Evolutionary conservation across 768 basidiomycete genomes (phyloP).

Genomic region (Psilocybe sp.): DNA sequence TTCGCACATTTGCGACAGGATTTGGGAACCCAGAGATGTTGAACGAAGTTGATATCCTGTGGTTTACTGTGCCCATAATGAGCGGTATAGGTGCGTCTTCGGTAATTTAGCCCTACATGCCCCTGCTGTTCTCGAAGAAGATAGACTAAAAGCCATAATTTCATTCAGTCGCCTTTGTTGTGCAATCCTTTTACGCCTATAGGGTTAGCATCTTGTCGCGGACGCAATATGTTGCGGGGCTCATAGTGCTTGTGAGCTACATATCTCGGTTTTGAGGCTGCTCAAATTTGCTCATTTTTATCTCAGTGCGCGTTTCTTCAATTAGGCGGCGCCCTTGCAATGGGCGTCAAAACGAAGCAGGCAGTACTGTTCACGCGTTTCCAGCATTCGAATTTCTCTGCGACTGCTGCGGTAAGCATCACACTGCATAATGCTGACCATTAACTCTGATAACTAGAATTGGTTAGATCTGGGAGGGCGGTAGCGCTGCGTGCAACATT

Average conservation of each 20-base stretch:
- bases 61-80: conserved; percentile 16
- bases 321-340: conserved; percentile 11
- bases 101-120: background rate
- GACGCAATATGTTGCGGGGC: background rate
- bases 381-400: conserved; percentile 4
- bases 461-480: conserved; percentile 14
- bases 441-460: background rate
- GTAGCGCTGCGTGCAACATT: conserved; percentile 12
- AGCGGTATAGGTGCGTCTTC: conserved; percentile 12
- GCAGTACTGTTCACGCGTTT: conserved; percentile 10
- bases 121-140: background rate
- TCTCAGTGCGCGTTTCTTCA: conserved; percentile 9
- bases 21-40: conserved; percentile 15
- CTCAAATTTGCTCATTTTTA: background rate
- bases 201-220: conserved; percentile 6
- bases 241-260: conserved; percentile 3
- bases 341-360: conserved; percentile 11
- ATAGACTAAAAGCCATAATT: background rate
- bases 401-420: conserved; percentile 10
- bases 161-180: conserved; percentile 11
- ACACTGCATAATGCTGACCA: background rate
- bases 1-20: conserved; percentile 16
- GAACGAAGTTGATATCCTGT: conserved; percentile 11
- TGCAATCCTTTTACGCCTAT: conserved; percentile 13
- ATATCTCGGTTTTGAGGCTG: background rate